Evolutionary conservation across 108 stramenopile genomes (phyloP), one percentile per base, ranked within the genome.

Genomic region (Cyclotella distinguenda): DNA sequence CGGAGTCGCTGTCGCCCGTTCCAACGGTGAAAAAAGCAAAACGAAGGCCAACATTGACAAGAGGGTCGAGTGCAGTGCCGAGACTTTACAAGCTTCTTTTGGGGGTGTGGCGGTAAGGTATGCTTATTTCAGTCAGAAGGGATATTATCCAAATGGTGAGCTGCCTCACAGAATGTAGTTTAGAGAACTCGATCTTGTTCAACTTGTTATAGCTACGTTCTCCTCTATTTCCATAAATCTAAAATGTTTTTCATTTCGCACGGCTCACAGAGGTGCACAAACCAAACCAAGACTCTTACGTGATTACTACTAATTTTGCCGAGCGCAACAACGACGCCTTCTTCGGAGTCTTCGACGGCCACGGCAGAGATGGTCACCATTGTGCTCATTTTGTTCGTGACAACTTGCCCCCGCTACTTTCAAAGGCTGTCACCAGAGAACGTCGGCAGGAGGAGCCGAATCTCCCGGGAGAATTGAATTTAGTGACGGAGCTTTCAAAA

Each of bases 311-410:
- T 13, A 60, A 77, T 18, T 88, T 95, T 53, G 78, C 74, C 34
- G 35, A 46, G 3, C 49, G 70, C 26, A 23, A 36, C 8, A 80
- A 72, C 49, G 88, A 90, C 54, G 68, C 80, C 10, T 87, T 91
- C 69, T 89, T 96, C 67, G 90, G 78, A 13, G 91, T 96, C 3
- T 96, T 82, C 36, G 95, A 96, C 63, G 95, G 95, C 9, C 95
- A 96, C 50, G 95, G 95, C 10, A 56, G 78, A 30, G 80, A 87
- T 50, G 95, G 95, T 12, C 90, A 93, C 50, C 69, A 86, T 22
- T 94, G 91, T 50, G 81, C 91, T 13, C 78, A 81, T 26, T 93
- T 82, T 63, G 88, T 85, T 9, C 60, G 85, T 21, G 86, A 88
- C 21, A 68, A 86, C 16, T 60, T 96, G 10, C 82, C 84, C 9